A percentile compares a stretch with the other conserved stretches of the same genome.
Conservation (phyloP, 1,139 yeast genomes). For the Lodderomyces oxycetoniae region DNA sequence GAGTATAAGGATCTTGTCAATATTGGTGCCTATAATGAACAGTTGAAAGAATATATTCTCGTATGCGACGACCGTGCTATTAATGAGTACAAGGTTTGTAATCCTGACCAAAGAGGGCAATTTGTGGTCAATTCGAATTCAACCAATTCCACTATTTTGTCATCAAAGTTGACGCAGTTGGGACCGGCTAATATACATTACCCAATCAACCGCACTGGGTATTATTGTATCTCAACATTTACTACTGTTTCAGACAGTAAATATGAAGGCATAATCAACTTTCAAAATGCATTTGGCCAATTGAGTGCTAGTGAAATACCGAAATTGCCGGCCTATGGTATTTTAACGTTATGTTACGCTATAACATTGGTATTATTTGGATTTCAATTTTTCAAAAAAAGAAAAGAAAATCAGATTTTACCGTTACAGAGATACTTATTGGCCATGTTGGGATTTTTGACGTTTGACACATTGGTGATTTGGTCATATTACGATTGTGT, state of each 20-base stretch:
- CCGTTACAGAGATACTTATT: constrained; percentile 89
- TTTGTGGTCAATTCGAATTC: constrained; percentile 50
- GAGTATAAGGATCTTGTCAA: constrained; percentile 74
- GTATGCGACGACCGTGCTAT: constrained; percentile 77
- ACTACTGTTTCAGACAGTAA: constrained; percentile 33
- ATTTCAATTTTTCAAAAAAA: constrained; percentile 79
- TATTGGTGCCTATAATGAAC: constrained; percentile 51
- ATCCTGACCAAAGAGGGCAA: constrained; percentile 49
- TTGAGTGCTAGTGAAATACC: constrained; percentile 89
- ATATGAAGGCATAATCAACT: constrained; percentile 64
- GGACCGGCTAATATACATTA: constrained; percentile 64
- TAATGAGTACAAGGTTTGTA: constrained; percentile 49
- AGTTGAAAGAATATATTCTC: constrained; percentile 44
- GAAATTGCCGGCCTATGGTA: constrained; percentile 83
- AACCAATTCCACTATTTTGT: constrained; percentile 52
- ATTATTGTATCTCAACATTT: constrained; percentile 81
- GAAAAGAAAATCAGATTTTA: constrained; percentile 69
- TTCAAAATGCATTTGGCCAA: constrained; percentile 88
- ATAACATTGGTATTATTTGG: constrained; percentile 77
- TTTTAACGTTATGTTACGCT: constrained; percentile 77
- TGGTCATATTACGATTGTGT: constrained; percentile 90
- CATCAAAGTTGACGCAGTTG: constrained; percentile 49
- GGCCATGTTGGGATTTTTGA: constrained; percentile 77
- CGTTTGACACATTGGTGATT: constrained; percentile 78
- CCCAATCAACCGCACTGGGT: constrained; percentile 71